phyloP scores from a whole-genome alignment of 192 early-diverging fungal species.

The Backusella liffmaniae region DNA sequence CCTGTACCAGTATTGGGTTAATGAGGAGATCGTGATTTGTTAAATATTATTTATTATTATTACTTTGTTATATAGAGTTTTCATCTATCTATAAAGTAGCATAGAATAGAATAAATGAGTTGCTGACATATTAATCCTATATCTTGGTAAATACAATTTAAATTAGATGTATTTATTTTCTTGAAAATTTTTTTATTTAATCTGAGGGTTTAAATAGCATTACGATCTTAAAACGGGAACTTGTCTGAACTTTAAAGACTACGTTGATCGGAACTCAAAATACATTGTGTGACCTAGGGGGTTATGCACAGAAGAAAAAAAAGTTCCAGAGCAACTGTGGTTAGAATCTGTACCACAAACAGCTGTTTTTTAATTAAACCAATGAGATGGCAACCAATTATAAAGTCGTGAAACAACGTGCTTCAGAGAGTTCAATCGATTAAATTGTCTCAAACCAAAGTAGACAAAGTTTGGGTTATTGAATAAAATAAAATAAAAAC shows the following conservation, averaged over 20 bases:
- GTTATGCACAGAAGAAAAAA: slow-evolving; percentile 1
- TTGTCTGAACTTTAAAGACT: neutral
- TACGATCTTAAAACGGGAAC: neutral
- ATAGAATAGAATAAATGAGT: no score
- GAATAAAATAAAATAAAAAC: neutral
- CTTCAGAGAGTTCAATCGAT: neutral
- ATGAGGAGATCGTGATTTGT: neutral
- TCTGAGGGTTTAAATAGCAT: no score
- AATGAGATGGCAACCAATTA: slow-evolving; percentile 2
- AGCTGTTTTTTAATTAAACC: slow-evolving; percentile 3
- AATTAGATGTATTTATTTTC: no score
- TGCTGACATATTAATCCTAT: no score
- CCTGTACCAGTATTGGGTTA: neutral
- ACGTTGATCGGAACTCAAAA: neutral
- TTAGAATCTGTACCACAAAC: neutral
- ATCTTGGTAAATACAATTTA: no score
- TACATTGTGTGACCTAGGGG: neutral
- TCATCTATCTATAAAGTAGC: no score
- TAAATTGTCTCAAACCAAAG: neutral
- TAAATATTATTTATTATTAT: no score
- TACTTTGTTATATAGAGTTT: no score
- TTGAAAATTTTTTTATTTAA: no score
- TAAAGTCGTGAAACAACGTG: neutral
- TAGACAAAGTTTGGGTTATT: neutral
- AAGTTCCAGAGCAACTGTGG: neutral